Conservation (phyloP, 2,329 filamentous ascomycete genomes). For the Xylariaceae sp. region DNA sequence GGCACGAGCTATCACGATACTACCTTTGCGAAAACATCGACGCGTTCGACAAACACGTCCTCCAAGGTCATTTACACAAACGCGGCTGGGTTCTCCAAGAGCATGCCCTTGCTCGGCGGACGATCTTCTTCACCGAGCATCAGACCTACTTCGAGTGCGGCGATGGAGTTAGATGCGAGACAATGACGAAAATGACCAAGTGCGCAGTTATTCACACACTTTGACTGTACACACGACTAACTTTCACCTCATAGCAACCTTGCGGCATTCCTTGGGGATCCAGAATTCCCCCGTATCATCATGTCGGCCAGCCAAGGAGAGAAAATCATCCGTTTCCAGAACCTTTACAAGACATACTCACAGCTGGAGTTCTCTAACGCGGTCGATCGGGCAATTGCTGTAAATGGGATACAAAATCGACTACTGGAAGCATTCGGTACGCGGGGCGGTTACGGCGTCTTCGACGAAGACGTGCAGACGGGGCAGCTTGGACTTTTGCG, state of each 20-base stretch:
- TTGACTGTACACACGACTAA: no score
- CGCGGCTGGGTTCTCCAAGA: conserved; percentile 39
- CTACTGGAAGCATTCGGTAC: not conserved
- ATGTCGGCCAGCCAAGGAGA: conserved; percentile 1
- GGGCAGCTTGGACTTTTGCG: not conserved
- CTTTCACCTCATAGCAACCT: not conserved
- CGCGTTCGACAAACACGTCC: conserved; percentile 32
- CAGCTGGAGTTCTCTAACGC: not conserved
- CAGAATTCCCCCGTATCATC: not conserved
- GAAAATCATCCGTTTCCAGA: conserved; percentile 2
- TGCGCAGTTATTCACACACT: conserved; percentile 13
- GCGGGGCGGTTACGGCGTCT: not conserved
- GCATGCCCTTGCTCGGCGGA: conserved; percentile 31
- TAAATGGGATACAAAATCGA: not conserved
- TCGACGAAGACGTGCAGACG: not conserved
- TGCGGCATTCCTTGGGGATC: not conserved
- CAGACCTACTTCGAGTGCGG: conserved; percentile 38
- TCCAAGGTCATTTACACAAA: conserved; percentile 24
- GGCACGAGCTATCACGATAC: not conserved
- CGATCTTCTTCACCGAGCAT: conserved; percentile 32
- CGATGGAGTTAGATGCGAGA: conserved; percentile 31
- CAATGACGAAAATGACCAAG: conserved; percentile 30
- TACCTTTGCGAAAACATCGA: conserved; percentile 28
- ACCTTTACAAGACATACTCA: conserved; percentile 2
- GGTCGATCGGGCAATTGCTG: not conserved